Base-by-base conservation (phyloP, 495 filamentous ascomycete species). In the Podospora australis region DNA sequence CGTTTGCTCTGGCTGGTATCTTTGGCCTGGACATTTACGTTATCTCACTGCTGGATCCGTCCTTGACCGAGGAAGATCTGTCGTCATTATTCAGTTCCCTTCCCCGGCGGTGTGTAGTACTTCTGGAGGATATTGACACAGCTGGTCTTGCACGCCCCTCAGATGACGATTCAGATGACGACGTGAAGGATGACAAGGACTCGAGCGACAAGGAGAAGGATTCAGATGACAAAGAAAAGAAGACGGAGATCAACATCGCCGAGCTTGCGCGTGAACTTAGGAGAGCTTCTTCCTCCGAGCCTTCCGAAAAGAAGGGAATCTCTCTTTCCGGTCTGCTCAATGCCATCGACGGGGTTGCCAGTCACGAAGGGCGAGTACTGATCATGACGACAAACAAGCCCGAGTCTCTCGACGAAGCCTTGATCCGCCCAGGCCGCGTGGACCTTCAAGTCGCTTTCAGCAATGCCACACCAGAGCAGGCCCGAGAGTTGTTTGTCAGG, bases 351-450 rank as follows among this genome's bases (percentile, higher is more conserved):
- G 87, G 88, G 22, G 87, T 90, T 0, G 83, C 84, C 6, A 83
- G 82, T 2, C 83, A 89, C 46, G 87, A 91, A 66, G 88, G 87
- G 21, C 77, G 85, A 22, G 77, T 91, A 7, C 73, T 92, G 6
- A 79, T 92, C 66, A 88, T 92, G 82, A 92, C 88, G 0, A 90
- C 85, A 19, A 94, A 94, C 63, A 75, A 82, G 46, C 82, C 81
- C 1, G 83, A 90, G 51, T 71, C 75, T 14, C 73, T 94, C 2
- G 87, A 92, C 60, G 69, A 78, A 2, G 88, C 88, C 1, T 72
- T 94, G 10, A 81, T 88, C 48, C 78, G 88, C 1, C 84, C 86
- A 0, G 87, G 86, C 2, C 75, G 88, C 3, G 78, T 90, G 4
- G 88, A 94, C 56, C 71, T 86, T 53, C 77, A 86, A 57, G 78